These are phyloP conservation scores for Suhomyces taliae DNA, from an alignment of 1,139 yeast genomes.

Conservation along the genomic window DNA sequence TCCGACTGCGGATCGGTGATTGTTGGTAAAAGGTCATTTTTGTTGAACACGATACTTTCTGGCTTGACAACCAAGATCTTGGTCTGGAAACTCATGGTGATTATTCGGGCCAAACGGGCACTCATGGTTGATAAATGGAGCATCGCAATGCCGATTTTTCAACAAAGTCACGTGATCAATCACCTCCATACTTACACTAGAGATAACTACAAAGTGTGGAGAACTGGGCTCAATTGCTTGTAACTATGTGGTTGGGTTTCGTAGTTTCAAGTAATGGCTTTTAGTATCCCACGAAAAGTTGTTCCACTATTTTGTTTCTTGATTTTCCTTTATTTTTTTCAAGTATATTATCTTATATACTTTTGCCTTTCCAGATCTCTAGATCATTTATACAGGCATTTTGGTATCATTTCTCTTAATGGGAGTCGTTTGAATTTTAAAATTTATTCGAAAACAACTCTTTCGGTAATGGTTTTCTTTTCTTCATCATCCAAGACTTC, in stretches of 20 bases:
- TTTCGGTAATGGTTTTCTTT: constrained; percentile 54
- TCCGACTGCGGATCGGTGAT: constrained; percentile 55
- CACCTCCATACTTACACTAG: no score
- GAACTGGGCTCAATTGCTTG: no score
- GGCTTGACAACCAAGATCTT: constrained; percentile 34
- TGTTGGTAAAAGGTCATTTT: constrained; percentile 29
- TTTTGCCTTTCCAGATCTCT: no score
- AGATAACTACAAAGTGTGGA: background rate
- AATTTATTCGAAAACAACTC: constrained; percentile 25
- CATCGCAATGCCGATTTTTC: constrained; percentile 2
- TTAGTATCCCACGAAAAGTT: no score
- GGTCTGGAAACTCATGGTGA: constrained; percentile 23
- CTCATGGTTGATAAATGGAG: constrained; percentile 1
- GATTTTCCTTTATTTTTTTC: no score
- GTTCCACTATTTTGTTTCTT: no score
- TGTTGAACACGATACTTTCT: constrained; percentile 27
- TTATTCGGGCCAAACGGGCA: constrained; percentile 2
- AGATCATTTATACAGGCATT: no score
- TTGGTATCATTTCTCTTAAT: background rate
- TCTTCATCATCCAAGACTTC: constrained; percentile 55
- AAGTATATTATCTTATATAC: no score
- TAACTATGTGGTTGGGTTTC: no score
- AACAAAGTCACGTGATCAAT: constrained; percentile 5
- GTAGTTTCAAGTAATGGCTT: no score
- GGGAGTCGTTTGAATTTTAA: no score